Evolutionary conservation across 1,284 basidiomycete genomes (phyloP).

Genomic region (Fistulinella cinereoalba): DNA sequence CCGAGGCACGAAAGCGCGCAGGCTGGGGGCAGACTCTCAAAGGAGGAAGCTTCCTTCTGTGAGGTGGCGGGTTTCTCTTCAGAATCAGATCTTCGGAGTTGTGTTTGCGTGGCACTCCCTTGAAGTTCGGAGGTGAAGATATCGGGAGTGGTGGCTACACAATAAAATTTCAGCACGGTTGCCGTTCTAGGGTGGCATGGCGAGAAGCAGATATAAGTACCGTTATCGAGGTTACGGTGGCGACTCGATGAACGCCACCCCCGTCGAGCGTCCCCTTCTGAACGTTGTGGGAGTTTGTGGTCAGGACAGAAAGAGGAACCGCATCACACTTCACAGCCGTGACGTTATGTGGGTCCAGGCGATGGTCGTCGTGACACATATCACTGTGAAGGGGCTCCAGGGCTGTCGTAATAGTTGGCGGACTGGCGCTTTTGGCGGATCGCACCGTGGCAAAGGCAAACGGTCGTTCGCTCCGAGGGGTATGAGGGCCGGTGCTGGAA

Average conservation of each 20-base stretch:
- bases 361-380: conserved; percentile 16
- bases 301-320: conserved; percentile 1
- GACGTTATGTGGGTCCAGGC: conserved; percentile 14
- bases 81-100: conserved; percentile 13
- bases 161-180: conserved; percentile 18
- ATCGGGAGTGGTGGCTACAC: conserved; percentile 22
- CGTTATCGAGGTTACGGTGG: conserved; percentile 34
- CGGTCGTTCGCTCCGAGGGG: conserved; percentile 19
- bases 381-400: conserved; percentile 20
- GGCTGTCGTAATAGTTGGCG: conserved; percentile 31
- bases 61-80: conserved; percentile 13
- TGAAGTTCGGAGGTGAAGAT: conserved; percentile 16
- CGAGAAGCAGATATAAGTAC: conserved; percentile 26
- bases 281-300: conserved; percentile 11
- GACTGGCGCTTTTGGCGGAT: conserved; percentile 2
- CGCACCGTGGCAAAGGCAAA: conserved; percentile 8
- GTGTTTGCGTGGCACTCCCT: conserved; percentile 7
- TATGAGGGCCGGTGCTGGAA: conserved; percentile 21
- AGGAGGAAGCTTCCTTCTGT: conserved; percentile 17
- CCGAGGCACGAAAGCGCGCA: conserved; percentile 16
- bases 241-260: conserved; percentile 27
- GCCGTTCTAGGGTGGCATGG: conserved; percentile 13
- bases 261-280: conserved; percentile 24
- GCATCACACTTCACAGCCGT: conserved; percentile 4
- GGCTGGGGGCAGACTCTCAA: conserved; percentile 19